A percentile compares a stretch with the other conserved stretches of the same genome.
phyloP scores from a whole-genome alignment of 768 basidiomycete species.

The Leccinum ochraceum region DNA sequence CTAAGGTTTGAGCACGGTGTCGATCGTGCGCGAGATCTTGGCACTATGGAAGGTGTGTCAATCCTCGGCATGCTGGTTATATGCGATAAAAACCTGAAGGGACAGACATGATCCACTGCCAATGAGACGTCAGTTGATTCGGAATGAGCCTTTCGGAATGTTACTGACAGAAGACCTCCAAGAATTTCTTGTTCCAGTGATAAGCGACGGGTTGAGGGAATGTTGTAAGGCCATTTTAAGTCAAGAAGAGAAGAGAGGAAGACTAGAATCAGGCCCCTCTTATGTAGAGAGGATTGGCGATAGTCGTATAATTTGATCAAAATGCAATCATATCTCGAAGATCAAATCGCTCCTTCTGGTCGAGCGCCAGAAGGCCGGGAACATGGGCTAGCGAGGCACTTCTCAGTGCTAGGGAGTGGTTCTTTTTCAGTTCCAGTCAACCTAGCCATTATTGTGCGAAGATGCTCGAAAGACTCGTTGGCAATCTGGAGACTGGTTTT shows the following conservation, averaged over 20 bases:
- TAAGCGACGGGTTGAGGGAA: conserved; percentile 60
- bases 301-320: neutral
- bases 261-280: neutral
- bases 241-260: neutral
- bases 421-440: no score
- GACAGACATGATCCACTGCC: conserved; percentile 85
- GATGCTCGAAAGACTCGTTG: no score
- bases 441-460: no score
- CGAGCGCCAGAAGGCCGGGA: no score
- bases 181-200: conserved; percentile 53
- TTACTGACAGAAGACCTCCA: conserved; percentile 73
- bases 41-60: conserved; percentile 40
- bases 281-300: neutral
- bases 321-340: neutral
- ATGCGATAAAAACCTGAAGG: conserved; percentile 55
- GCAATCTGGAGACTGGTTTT: no score
- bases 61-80: neutral
- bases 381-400: no score
- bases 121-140: neutral
- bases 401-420: no score
- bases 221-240: conserved; percentile 75
- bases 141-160: neutral
- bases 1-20: conserved; percentile 46
- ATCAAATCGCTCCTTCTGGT: no score
- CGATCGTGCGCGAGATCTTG: conserved; percentile 60